Evolutionary conservation across 306 rosid species (phyloP), one percentile per base, ranked within the genome.

Genomic region (Vicia villosa): DNA sequence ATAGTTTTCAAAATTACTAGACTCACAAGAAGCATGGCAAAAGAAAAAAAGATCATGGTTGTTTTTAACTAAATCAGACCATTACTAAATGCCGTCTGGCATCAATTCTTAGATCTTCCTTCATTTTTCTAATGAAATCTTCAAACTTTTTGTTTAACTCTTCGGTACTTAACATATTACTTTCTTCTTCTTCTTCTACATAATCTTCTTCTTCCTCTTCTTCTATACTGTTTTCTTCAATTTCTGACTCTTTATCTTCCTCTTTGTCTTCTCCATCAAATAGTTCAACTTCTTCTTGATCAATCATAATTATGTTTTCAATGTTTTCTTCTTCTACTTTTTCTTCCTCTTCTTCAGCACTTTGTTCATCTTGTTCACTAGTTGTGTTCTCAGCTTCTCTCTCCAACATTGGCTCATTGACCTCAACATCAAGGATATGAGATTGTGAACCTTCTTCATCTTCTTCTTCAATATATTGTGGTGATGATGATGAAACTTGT

Each of bases 61-160:
- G 59, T 3, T 52, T 8, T 52, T 52, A 4, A 10, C 22, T 21
- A 52, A 4, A 59, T 79, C 68, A 80, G 66, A 83, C 88, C 82
- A 86, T 78, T 20, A 88, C 74, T 22, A 83, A 45, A 51, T 85
- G 90, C 28, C 78, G 58, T 74, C 74, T 72, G 73, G 96, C 91
- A 83, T 92, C 91, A 43, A 84, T 72, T 65, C 88, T 83, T 13
- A 90, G 52, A 81, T 77, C 96, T 76, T 79, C 84, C 83, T 79
- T 92, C 91, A 86, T 85, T 72, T 76, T 92, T 75, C 83, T 86
- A 28, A 92, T 92, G 34, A 92, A 92, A 17, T 92, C 96, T 57
- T 92, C 98, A 51, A 90, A 77, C 56, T 82, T 92, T 81, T 82
- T 83, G 80, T 92, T 88, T 54, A 89, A 38, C 66, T 92, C 96